These are phyloP conservation scores for Talinum fruticosum DNA, from an alignment of 148 eudicot genomes.

Conservation along the genomic window DNA sequence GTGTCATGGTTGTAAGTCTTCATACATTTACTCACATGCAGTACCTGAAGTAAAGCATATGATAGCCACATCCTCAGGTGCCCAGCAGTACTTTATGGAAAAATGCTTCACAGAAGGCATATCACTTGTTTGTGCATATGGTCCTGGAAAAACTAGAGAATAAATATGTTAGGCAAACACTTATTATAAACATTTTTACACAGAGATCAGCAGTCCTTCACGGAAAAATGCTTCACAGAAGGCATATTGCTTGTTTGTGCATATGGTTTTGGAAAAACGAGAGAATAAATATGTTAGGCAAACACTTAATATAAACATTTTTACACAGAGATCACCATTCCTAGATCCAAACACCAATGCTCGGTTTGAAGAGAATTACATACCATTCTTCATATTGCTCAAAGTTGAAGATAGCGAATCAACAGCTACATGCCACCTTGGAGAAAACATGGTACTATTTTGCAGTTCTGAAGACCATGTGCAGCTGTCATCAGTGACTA, in stretches of 20 bases:
- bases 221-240: slow-evolving; percentile 20
- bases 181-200: no score
- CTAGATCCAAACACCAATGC: background rate
- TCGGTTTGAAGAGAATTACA: slow-evolving; percentile 5
- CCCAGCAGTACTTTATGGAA: slow-evolving; percentile 44
- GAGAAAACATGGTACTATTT: slow-evolving; percentile 29
- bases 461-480: slow-evolving; percentile 55
- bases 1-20: background rate
- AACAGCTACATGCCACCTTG: slow-evolving; percentile 59
- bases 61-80: slow-evolving; percentile 60
- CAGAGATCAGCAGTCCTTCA: slow-evolving; percentile 49
- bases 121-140: slow-evolving; percentile 38
- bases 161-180: slow-evolving; percentile 4
- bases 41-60: slow-evolving; percentile 97
- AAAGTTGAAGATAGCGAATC: slow-evolving; percentile 26
- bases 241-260: slow-evolving; percentile 34
- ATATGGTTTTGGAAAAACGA: slow-evolving; percentile 32
- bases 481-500: slow-evolving; percentile 55
- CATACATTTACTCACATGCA: background rate
- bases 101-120: slow-evolving; percentile 24
- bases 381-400: slow-evolving; percentile 33
- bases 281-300: background rate
- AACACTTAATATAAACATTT: no score
- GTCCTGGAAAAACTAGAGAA: slow-evolving; percentile 22
- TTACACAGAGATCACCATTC: background rate